Evolutionary conservation across 2,329 filamentous ascomycete genomes (phyloP), one percentile per base, ranked within the genome.

Genomic region (Colletotrichum destructivum): DNA sequence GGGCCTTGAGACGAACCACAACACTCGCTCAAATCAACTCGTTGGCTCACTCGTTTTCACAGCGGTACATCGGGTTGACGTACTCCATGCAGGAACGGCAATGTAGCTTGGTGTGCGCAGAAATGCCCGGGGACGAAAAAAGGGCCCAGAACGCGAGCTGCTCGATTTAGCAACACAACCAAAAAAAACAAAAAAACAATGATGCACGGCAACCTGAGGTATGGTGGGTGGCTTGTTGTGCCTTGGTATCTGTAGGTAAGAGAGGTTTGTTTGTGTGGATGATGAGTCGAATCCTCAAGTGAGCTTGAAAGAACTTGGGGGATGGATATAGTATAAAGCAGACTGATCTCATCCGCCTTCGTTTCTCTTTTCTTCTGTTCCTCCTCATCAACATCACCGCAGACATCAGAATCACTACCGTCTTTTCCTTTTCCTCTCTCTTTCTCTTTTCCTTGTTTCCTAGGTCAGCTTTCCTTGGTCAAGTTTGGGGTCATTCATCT

Each of bases 381-480:
- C 31, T 69, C 54, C 31, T 69, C 54, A 64, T 63, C 69, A 71
- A 42, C 47, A 64, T 52, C 60, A 64, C 40, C 59, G 69, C 18
- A 46, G 62, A 23, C 72, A 44, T 71, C 69, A 61, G 59, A 73
- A 65, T 75, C 59, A 67, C 74, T 75, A 74, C 71, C 65, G 55
- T 74, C 76, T 66, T 72, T 73, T 72, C 56, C 67, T 74, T 77
- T 75, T 74, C 68, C 75, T 75, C 67, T 61, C 68, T 55, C 71
- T 75, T 75, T 72, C 62, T 60, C 73, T 76, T 75, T 67, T 73
- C 64, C 76, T 73, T 74, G 72, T 78, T 71, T 77, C 75, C 70
- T 72, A 66, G 70, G 64, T 74, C 65, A 67, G 51, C 18, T 76
- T 75, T 76, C 60, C 68, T 68, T 60, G 52, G 62, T 72, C 54